Conservation (phyloP, 2,329 filamentous ascomycete genomes). For the Podosphaera aphanis region DNA sequence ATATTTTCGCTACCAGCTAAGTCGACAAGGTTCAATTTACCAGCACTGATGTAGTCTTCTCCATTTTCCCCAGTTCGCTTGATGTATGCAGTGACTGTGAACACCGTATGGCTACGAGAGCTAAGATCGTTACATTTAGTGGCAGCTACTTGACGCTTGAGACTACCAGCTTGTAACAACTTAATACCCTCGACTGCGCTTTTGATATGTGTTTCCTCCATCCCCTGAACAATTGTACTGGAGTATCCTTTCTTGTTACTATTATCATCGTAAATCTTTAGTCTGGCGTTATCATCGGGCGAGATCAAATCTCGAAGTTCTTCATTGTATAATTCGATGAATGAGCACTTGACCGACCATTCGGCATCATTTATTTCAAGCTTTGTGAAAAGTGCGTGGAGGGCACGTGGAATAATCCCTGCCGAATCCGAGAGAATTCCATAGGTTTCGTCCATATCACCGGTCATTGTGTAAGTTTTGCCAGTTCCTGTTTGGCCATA, state of each 20-base stretch:
- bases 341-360: constrained; percentile 86
- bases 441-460: constrained; percentile 73
- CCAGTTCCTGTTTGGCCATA: constrained; percentile 96
- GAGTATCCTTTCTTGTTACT: constrained; percentile 64
- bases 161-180: constrained; percentile 66
- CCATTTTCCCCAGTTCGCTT: constrained; percentile 62
- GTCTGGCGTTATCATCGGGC: constrained; percentile 55
- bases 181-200: constrained; percentile 67
- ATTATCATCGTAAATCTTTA: constrained; percentile 89
- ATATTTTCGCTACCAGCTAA: constrained; percentile 95
- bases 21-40: constrained; percentile 91
- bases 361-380: constrained; percentile 60
- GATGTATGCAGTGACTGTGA: constrained; percentile 80
- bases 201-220: constrained; percentile 90
- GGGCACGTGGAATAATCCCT: constrained; percentile 79
- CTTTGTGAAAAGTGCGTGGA: constrained; percentile 69
- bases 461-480: constrained; percentile 98
- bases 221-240: constrained; percentile 77
- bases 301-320: constrained; percentile 79
- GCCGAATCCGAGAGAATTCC: constrained; percentile 76
- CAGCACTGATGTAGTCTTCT: constrained; percentile 72
- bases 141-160: constrained; percentile 90
- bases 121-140: constrained; percentile 99
- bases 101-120: constrained; percentile 89
- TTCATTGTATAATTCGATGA: constrained; percentile 97